phyloP scores from a whole-genome alignment of 352 stramenopile species.

The Globisporangium heterothallicum region DNA sequence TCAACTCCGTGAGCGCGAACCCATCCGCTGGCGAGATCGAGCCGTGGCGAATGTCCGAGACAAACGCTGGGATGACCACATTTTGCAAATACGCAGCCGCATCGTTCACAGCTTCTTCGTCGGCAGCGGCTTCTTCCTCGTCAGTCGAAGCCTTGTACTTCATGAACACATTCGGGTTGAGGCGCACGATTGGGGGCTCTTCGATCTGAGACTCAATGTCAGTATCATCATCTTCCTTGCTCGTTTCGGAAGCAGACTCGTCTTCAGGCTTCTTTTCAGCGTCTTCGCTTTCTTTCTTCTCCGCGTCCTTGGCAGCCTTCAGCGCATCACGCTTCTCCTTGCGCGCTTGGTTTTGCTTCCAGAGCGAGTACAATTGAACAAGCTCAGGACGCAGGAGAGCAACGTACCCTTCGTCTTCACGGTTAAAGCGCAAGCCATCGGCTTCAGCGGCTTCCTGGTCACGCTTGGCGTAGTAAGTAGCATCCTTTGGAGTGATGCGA shows the following conservation, averaged over 20 bases:
- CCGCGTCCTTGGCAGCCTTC: constrained; percentile 39
- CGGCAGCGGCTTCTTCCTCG: constrained; percentile 46
- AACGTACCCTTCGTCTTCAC: constrained; percentile 84
- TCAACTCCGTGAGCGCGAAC: constrained; percentile 87
- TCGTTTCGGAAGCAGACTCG: constrained; percentile 9
- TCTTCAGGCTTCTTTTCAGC: constrained; percentile 19
- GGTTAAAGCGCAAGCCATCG: constrained; percentile 57
- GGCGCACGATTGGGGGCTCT: constrained; percentile 42
- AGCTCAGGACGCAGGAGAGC: constrained; percentile 91
- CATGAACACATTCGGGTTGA: constrained; percentile 90
- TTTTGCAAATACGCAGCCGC: constrained; percentile 80
- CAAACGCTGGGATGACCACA: constrained; percentile 82
- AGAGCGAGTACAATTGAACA: constrained; percentile 87
- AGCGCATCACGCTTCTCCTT: constrained; percentile 48
- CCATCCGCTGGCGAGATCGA: constrained; percentile 86
- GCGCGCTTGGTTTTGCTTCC: constrained; percentile 83
- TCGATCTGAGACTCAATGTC: constrained; percentile 23
- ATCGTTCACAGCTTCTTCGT: constrained; percentile 70
- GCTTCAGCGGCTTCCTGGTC: constrained; percentile 27
- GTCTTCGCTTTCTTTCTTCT: constrained; percentile 31
- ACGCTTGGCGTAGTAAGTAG: constrained; percentile 84
- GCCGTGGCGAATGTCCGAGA: constrained; percentile 78
- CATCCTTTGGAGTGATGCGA: constrained; percentile 92
- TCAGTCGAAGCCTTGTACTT: constrained; percentile 80
- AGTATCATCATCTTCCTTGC: constrained; percentile 43